Conservation (phyloP, 2,329 filamentous ascomycete genomes). For the Colletotrichum sp. region DNA sequence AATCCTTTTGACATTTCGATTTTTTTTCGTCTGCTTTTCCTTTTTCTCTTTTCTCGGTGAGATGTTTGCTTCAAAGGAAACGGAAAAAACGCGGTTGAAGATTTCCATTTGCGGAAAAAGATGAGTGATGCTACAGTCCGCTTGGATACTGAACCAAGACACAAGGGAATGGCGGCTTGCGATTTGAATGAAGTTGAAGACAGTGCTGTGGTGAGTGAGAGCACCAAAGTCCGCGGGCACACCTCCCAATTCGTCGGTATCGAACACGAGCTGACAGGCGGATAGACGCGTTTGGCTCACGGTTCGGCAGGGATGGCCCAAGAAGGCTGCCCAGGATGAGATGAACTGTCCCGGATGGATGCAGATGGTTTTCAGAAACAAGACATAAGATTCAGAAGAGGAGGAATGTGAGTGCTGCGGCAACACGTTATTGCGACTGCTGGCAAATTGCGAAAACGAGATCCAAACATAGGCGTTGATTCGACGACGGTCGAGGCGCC, state of each 20-base stretch:
- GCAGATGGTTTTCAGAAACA: background rate
- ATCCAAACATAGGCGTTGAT: background rate
- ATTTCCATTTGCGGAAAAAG: background rate
- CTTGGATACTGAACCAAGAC: background rate
- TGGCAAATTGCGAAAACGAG: background rate
- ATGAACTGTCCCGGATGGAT: conserved; percentile 1
- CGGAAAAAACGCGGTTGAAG: background rate
- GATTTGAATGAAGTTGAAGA: background rate
- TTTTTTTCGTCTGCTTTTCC: background rate
- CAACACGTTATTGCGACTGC: background rate
- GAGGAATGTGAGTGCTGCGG: background rate
- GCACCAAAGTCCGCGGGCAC: background rate
- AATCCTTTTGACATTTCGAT: background rate
- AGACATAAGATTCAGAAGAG: background rate
- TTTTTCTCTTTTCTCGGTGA: background rate
- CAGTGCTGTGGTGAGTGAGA: background rate
- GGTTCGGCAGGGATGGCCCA: background rate
- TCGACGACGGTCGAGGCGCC: background rate
- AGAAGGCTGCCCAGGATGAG: background rate
- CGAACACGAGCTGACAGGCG: background rate
- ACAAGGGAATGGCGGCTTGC: background rate
- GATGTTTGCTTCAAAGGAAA: background rate
- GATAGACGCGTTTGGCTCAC: background rate
- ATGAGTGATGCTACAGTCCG: background rate
- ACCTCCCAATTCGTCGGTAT: background rate